Percentiles rank a stretch among this genome's conserved stretches.
Conservation (phyloP, 345 rosid genomes). For the Camelina neglecta region DNA sequence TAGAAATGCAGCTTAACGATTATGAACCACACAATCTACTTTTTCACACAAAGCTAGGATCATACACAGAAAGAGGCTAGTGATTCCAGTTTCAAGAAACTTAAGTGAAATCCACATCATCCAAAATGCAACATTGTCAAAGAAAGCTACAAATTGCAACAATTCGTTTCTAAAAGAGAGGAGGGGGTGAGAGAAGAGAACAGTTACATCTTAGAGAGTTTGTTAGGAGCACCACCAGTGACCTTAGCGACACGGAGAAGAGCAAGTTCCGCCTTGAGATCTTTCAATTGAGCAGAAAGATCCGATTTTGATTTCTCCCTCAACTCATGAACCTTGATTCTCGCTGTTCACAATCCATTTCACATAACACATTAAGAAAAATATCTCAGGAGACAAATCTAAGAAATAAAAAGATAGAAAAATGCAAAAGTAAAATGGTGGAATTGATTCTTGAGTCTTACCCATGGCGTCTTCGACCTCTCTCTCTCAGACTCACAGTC, state of each 20-base stretch:
- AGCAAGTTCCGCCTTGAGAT: constrained; percentile 59
- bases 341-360: constrained; percentile 41
- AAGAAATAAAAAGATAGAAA: background rate
- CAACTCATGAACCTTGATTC: constrained; percentile 64
- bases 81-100: background rate
- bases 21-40: background rate
- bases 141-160: background rate
- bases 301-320: constrained; percentile 56
- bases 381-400: background rate
- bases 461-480: constrained; percentile 13
- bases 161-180: background rate
- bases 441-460: background rate
- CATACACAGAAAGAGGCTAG: background rate
- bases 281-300: constrained; percentile 53
- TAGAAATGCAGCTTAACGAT: background rate
- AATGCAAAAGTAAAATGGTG: background rate
- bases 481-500: background rate
- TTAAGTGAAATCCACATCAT: background rate
- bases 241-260: constrained; percentile 73
- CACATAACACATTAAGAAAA: too few relatives aligned
- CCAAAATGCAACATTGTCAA: background rate
- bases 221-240: constrained; percentile 70
- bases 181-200: background rate
- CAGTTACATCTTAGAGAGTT: constrained; percentile 62
- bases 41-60: background rate